These are phyloP conservation scores for Lichtheimia ramosa DNA, from an alignment of 371 early-diverging fungal genomes.

Conservation along the genomic window DNA sequence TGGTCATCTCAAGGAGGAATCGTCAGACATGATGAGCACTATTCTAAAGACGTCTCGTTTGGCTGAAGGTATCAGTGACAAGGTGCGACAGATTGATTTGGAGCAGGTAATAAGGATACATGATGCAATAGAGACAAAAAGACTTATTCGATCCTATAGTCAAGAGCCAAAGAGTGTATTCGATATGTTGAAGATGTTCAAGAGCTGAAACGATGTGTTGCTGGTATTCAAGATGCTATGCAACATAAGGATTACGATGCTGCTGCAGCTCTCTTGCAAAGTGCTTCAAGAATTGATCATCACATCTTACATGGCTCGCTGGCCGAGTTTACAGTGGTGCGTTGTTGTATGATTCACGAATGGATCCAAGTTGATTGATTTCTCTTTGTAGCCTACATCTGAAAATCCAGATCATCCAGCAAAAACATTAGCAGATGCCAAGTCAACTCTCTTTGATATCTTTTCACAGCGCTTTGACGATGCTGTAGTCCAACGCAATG, in stretches of 20 bases:
- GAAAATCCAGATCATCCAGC: constrained; percentile 68
- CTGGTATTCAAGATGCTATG: constrained; percentile 74
- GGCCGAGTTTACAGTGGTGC: constrained; percentile 64
- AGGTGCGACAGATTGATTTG: constrained; percentile 80
- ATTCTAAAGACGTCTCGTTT: constrained; percentile 69
- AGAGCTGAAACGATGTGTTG: constrained; percentile 74
- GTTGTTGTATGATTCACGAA: neutral
- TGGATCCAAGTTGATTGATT: neutral
- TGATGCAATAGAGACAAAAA: neutral
- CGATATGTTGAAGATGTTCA: constrained; percentile 74
- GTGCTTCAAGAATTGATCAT: constrained; percentile 62
- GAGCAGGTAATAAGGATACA: constrained; percentile 54
- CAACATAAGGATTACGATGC: constrained; percentile 69
- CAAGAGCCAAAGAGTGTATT: constrained; percentile 70
- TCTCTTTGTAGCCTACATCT: constrained; percentile 49
- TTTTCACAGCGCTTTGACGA: constrained; percentile 78
- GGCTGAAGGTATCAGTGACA: constrained; percentile 80
- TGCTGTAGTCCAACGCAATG: constrained; percentile 70
- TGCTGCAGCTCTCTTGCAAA: constrained; percentile 71
- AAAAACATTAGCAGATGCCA: constrained; percentile 62
- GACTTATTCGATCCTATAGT: constrained; percentile 29
- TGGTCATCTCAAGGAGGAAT: constrained; percentile 46
- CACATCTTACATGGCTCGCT: constrained; percentile 71
- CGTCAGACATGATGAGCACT: constrained; percentile 56
- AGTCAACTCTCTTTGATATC: constrained; percentile 61